A percentile compares a stretch with the other conserved stretches of the same genome.
These are phyloP conservation scores for Centrapalus pauciflorus DNA, from an alignment of 129 eudicot genomes.

Conservation along the genomic window DNA sequence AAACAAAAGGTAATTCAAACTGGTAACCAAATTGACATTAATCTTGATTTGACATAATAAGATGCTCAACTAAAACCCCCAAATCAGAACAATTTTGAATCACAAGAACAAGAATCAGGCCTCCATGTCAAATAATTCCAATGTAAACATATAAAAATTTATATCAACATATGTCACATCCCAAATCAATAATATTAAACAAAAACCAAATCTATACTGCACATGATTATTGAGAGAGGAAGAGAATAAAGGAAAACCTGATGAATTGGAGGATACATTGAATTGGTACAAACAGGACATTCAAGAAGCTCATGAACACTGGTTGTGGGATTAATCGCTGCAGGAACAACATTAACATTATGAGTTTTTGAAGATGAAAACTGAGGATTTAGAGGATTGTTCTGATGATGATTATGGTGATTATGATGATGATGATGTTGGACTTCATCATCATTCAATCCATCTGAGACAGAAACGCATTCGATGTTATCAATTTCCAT, in stretches of 20 bases:
- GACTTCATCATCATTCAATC: constrained; percentile 52
- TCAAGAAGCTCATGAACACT: constrained; percentile 89
- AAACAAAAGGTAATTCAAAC: not conserved
- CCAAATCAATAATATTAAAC: not conserved
- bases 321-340: constrained; percentile 41
- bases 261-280: constrained; percentile 89
- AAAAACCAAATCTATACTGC: not conserved
- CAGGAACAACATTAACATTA: constrained; percentile 36
- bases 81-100: not conserved
- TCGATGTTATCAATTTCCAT: constrained; percentile 68
- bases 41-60: not conserved
- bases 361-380: constrained; percentile 44
- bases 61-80: constrained; percentile 19
- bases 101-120: not conserved
- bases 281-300: constrained; percentile 89
- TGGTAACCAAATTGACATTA: not conserved
- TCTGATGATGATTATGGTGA: constrained; percentile 31
- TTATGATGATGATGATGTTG: constrained; percentile 26
- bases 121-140: not conserved
- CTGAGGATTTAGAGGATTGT: constrained; percentile 32
- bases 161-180: constrained; percentile 4
- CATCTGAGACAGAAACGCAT: constrained; percentile 56
- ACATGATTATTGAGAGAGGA: not conserved
- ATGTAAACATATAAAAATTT: not conserved
- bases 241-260: constrained; percentile 42